Conservation (phyloP, 352 stramenopile species). For the Pythium rishiriense region DNA sequence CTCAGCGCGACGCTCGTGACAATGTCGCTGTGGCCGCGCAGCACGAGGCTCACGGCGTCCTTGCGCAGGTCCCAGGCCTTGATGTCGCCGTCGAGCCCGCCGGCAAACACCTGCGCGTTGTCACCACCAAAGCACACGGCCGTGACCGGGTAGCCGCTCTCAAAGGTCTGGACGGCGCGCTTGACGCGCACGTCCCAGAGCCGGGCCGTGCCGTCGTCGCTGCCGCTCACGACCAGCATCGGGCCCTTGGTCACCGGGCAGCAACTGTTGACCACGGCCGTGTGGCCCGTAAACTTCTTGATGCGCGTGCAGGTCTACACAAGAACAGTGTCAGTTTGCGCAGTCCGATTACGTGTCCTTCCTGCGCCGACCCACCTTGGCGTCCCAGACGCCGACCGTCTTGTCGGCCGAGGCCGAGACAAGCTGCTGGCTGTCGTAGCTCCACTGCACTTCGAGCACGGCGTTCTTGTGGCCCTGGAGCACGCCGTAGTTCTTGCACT, state of each 20-base stretch:
- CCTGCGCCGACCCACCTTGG: too few species aligned
- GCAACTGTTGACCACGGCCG: conserved; percentile 90
- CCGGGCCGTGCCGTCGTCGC: conserved; percentile 88
- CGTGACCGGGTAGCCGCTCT: conserved; percentile 90
- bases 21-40: conserved; percentile 92
- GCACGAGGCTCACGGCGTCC: conserved; percentile 70
- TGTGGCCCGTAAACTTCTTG: conserved; percentile 86
- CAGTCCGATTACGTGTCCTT: too few species aligned
- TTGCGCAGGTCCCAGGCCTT: conserved; percentile 93
- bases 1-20: conserved; percentile 94
- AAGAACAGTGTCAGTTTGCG: too few species aligned
- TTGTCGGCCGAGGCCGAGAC: conserved; percentile 93
- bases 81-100: conserved; percentile 93
- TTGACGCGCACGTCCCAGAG: conserved; percentile 91
- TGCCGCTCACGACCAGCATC: conserved; percentile 85
- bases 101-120: conserved; percentile 87
- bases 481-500: conserved; percentile 94
- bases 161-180: conserved; percentile 75
- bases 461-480: conserved; percentile 95
- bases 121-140: conserved; percentile 88
- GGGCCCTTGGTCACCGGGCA: conserved; percentile 82
- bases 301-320: conserved; percentile 73
- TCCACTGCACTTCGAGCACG: conserved; percentile 92
- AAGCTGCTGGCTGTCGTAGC: conserved; percentile 84
- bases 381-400: conserved; percentile 87